Evolutionary conservation across 1,139 yeast genomes (phyloP).

Genomic region (Sugiyamaella novakii): DNA sequence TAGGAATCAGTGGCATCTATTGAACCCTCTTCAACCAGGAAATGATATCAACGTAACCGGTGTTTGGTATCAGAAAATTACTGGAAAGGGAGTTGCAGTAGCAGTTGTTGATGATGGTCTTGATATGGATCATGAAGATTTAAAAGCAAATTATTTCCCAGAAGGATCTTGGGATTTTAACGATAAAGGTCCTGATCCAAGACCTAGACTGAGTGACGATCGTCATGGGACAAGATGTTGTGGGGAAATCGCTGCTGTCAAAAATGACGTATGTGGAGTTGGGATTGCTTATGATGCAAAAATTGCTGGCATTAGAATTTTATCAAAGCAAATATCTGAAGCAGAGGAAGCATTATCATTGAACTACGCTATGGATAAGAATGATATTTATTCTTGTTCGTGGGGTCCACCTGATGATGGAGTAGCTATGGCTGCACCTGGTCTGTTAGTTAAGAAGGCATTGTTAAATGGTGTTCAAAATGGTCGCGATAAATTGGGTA

Average conservation of each 20-base stretch:
- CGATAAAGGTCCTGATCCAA: conserved; percentile 71
- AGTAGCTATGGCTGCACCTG: conserved; percentile 80
- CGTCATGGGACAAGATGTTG: conserved; percentile 98
- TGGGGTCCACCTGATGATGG: conserved; percentile 99
- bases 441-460: conserved; percentile 73
- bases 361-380: conserved; percentile 71
- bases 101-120: conserved; percentile 96
- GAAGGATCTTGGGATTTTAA: conserved; percentile 93
- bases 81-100: conserved; percentile 76
- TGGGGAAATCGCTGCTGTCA: conserved; percentile 89
- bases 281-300: conserved; percentile 90
- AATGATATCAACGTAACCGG: conserved; percentile 86
- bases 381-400: conserved; percentile 93
- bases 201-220: conserved; percentile 80
- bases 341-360: conserved; percentile 92
- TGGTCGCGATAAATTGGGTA: conserved; percentile 82
- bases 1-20: conserved; percentile 83
- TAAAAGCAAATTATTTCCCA: conserved; percentile 64
- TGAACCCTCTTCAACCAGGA: conserved; percentile 71
- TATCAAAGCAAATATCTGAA: conserved; percentile 75
- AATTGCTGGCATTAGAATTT: conserved; percentile 87
- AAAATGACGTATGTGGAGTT: conserved; percentile 84
- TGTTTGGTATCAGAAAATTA: conserved; percentile 78
- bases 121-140: conserved; percentile 75
- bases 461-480: conserved; percentile 79